These are phyloP conservation scores for Lentinus brumalis DNA, from an alignment of 768 basidiomycete genomes.

Conservation along the genomic window DNA sequence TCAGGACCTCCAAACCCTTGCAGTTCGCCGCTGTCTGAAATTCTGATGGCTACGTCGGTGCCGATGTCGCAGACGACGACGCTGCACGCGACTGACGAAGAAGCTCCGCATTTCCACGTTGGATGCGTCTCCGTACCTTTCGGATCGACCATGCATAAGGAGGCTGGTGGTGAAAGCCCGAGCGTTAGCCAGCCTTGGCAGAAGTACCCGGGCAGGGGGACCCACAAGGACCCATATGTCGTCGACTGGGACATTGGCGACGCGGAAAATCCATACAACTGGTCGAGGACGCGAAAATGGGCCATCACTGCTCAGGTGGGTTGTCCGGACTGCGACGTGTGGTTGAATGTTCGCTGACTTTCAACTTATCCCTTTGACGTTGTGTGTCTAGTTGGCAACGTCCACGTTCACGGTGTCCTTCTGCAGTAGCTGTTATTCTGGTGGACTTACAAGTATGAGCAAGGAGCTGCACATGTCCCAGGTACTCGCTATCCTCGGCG, in stretches of 20 bases:
- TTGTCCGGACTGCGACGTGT: not conserved
- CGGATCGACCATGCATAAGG: not conserved
- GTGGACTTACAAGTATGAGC: slow-evolving; percentile 48
- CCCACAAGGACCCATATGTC: slow-evolving; percentile 49
- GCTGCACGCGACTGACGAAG: slow-evolving; percentile 10
- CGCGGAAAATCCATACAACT: slow-evolving; percentile 59
- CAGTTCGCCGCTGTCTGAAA: not conserved
- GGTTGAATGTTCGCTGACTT: not conserved
- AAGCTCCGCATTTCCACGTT: not conserved
- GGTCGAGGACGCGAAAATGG: slow-evolving; percentile 51
- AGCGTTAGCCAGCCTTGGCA: not conserved
- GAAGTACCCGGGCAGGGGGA: slow-evolving; percentile 48
- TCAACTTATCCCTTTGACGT: not conserved
- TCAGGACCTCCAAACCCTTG: no score
- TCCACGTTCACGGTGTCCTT: slow-evolving; percentile 62
- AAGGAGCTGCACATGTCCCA: slow-evolving; percentile 50
- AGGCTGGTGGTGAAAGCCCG: not conserved
- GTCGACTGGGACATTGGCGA: slow-evolving; percentile 56
- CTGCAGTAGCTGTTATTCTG: slow-evolving; percentile 58
- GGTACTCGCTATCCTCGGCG: slow-evolving; percentile 56
- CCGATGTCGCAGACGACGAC: slow-evolving; percentile 17
- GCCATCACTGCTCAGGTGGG: slow-evolving; percentile 54
- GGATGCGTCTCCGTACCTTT: no score
- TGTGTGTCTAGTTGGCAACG: slow-evolving; percentile 35
- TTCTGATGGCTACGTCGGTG: not conserved